These are phyloP conservation scores for Boletellus emodensis DNA, from an alignment of 768 basidiomycete species.

Conservation along the genomic window DNA sequence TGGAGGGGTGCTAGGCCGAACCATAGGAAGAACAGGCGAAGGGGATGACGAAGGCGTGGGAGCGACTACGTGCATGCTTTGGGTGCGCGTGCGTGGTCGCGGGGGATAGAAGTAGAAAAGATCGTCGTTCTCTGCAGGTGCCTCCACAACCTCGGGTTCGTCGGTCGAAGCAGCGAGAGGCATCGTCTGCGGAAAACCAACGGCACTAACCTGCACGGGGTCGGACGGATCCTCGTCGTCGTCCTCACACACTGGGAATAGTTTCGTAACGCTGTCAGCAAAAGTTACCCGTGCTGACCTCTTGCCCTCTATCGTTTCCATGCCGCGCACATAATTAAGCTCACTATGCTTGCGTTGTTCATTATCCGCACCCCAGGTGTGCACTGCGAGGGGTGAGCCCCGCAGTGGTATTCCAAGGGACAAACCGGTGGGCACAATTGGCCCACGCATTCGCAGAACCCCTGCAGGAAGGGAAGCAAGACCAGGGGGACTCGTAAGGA, in stretches of 20 bases:
- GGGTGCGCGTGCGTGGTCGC: constrained; percentile 25
- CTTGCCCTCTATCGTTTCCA: constrained; percentile 14
- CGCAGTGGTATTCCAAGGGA: constrained; percentile 48
- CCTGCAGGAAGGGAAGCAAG: constrained; percentile 5
- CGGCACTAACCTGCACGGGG: constrained; percentile 2
- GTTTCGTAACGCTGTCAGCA: constrained; percentile 14
- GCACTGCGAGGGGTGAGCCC: constrained; percentile 47
- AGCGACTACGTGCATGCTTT: constrained; percentile 23
- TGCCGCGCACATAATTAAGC: constrained; percentile 11
- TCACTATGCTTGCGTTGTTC: constrained; percentile 24
- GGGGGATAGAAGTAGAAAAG: constrained; percentile 22
- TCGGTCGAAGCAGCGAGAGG: neutral
- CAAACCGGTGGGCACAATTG: constrained; percentile 33
- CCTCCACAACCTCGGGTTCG: neutral
- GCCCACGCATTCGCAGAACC: constrained; percentile 7
- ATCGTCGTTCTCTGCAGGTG: constrained; percentile 17
- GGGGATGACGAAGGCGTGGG: constrained; percentile 5
- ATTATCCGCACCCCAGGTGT: constrained; percentile 39
- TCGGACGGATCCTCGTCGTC: constrained; percentile 34
- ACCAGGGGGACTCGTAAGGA: constrained; percentile 19
- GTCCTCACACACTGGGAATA: constrained; percentile 32
- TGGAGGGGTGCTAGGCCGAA: constrained; percentile 24
- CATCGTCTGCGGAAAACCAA: constrained; percentile 22
- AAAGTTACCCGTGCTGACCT: constrained; percentile 18
- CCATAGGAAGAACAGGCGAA: constrained; percentile 15